Conservation (phyloP, 208 protist genomes). For the Acanthamoeba sp. region DNA sequence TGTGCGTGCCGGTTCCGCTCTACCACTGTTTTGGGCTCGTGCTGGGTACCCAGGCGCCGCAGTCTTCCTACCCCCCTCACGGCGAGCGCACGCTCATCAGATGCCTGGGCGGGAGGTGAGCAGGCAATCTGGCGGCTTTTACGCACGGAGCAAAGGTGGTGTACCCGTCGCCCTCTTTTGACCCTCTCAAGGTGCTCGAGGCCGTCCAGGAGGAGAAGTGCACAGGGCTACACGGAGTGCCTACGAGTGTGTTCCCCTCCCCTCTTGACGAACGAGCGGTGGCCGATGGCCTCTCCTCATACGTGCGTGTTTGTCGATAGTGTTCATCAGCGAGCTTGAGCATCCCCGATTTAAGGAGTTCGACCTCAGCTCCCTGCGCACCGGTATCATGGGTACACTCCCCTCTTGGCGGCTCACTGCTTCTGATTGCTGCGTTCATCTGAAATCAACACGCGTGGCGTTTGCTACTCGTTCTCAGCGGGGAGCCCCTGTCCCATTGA, state of each 20-base stretch:
- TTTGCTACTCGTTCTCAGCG: not conserved
- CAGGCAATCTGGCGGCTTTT: slow-evolving; percentile 80
- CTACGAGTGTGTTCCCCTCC: slow-evolving; percentile 79
- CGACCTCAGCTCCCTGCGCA: slow-evolving; percentile 82
- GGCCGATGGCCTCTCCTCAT: no score
- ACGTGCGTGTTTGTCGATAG: not conserved
- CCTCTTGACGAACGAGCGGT: no score
- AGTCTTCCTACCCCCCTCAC: not conserved
- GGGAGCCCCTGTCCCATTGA: slow-evolving; percentile 85
- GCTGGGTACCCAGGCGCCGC: slow-evolving; percentile 75
- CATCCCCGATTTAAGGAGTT: slow-evolving; percentile 83
- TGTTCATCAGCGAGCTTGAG: slow-evolving; percentile 87
- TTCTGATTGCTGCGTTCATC: no score
- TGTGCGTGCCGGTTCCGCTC: slow-evolving; percentile 89
- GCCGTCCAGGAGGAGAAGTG: slow-evolving; percentile 81
- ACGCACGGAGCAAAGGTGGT: slow-evolving; percentile 83
- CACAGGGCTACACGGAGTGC: slow-evolving; percentile 88
- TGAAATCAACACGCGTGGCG: no score
- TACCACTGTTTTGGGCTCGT: slow-evolving; percentile 91
- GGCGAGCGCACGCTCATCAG: not conserved
- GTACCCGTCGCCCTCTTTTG: slow-evolving; percentile 84
- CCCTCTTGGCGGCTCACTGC: not conserved
- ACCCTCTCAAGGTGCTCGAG: slow-evolving; percentile 76
- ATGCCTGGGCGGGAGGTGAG: not conserved
- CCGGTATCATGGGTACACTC: slow-evolving; percentile 88